Base-by-base conservation (phyloP, 495 filamentous ascomycete species). In the Penicillium maclennaniae region DNA sequence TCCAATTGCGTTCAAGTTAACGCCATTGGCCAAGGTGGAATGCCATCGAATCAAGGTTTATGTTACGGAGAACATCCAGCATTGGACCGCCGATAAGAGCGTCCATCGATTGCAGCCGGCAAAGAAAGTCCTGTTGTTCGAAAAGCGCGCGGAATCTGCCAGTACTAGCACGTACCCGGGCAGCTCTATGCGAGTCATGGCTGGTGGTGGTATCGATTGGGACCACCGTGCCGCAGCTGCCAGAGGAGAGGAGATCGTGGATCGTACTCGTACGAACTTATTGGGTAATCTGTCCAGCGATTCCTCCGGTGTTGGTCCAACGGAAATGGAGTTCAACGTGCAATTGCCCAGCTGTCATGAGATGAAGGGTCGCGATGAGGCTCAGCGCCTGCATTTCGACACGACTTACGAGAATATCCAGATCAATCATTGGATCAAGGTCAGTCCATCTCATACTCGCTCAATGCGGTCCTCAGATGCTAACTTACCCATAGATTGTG, bases 371-470 rank as follows among this genome's bases (percentile, higher is more conserved):
- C 86, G 86, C 45, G 89, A 95, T 55, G 86, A 86, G 64, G 63
- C 64, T 26, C 76, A 88, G 37, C 82, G 84, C 49, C 69, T 98
- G 44, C 89, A 95, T 67, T 95, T 93, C 54, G 92, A 97, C 60
- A 96, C 91, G 44, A 96, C 93, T 15, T 97, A 92, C 77, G 87
- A 88, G 68, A 93, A 95, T 51, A 96, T 96, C 39, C 90, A 96
- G 62, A 92, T 98, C 43, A 91, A 92, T 61, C 93, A 98, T 66
- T 97, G 95, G 93, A 97, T 98, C 63, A 98, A 98, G 84, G 93
- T 95, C 82, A 45, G 78, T 58, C 10, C 10, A 23, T 19, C n/a
- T 17, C 20, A n/a, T 15, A 15, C 16, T 8, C 25, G 28, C 8
- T 10, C 10, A 19, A 14, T 21, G 42, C 15, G 15, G 14, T 19